Conservation (phyloP, 148 eudicot species). For the Agrostemma githago region DNA sequence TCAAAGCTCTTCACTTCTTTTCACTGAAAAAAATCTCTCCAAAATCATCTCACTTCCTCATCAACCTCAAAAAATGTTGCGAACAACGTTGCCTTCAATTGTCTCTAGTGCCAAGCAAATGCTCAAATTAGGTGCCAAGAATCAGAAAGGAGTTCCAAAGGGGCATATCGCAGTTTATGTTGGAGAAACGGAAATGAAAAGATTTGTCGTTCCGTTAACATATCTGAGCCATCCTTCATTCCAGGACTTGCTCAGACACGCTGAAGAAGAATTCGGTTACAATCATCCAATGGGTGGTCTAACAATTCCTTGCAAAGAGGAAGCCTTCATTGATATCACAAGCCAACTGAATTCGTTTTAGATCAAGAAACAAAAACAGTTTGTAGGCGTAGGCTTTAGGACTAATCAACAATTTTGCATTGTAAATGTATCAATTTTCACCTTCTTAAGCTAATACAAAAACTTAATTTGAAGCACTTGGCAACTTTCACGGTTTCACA, state of each 20-base stretch:
- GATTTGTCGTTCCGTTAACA: constrained; percentile 51
- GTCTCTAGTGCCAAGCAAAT: constrained; percentile 25
- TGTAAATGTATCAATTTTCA: constrained; percentile 3
- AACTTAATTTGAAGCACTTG: not conserved
- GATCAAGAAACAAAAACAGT: not conserved
- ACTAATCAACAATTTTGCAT: not conserved
- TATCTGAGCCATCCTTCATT: constrained; percentile 51
- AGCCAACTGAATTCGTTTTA: constrained; percentile 23
- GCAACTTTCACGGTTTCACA: not conserved
- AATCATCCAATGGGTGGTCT: constrained; percentile 53
- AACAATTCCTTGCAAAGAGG: constrained; percentile 52
- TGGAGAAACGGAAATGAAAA: constrained; percentile 43
- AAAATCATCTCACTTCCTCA: not conserved
- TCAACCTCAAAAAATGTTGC: constrained; percentile 1
- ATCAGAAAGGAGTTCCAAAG: constrained; percentile 38
- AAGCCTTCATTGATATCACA: constrained; percentile 35
- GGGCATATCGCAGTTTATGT: constrained; percentile 60
- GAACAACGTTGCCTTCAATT: constrained; percentile 17
- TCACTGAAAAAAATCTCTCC: not conserved
- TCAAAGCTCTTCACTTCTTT: constrained; percentile 6
- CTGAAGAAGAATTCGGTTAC: constrained; percentile 59
- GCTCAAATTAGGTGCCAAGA: constrained; percentile 15
- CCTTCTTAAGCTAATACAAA: not conserved
- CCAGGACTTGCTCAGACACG: constrained; percentile 35
- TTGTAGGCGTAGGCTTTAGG: not conserved